These are phyloP conservation scores for Xylariaceae sp. DNA, from an alignment of 2,329 filamentous ascomycete species.

Conservation along the genomic window DNA sequence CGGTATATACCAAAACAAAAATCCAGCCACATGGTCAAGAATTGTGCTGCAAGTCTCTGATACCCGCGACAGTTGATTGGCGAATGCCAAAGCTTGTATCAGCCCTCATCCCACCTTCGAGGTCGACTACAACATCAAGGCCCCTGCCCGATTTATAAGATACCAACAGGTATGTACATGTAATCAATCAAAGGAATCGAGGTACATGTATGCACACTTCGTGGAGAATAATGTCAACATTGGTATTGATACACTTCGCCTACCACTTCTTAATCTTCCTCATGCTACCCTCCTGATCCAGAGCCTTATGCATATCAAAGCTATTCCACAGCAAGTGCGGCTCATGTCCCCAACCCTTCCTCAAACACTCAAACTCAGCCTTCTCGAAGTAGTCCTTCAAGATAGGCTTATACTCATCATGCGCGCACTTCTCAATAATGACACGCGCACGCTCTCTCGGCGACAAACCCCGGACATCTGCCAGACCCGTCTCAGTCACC, in stretches of 20 bases:
- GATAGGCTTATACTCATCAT: slow-evolving; percentile 82
- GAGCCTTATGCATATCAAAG: slow-evolving; percentile 86
- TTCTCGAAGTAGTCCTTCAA: slow-evolving; percentile 79
- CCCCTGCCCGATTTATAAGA: too few species aligned
- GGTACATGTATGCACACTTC: too few species aligned
- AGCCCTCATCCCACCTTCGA: too few species aligned
- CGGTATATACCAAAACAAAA: too few species aligned
- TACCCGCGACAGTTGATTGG: too few species aligned
- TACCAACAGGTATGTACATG: too few species aligned
- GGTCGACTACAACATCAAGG: too few species aligned
- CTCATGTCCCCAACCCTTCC: slow-evolving; percentile 86
- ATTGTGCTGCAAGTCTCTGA: too few species aligned
- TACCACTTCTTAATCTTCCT: slow-evolving; percentile 68
- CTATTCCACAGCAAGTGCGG: slow-evolving; percentile 82
- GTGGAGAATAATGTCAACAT: too few species aligned
- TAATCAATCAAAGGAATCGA: too few species aligned
- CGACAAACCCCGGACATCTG: slow-evolving; percentile 78
- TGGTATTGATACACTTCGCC: neutral
- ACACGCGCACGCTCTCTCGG: slow-evolving; percentile 78
- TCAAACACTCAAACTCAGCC: slow-evolving; percentile 81
- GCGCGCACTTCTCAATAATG: slow-evolving; percentile 83
- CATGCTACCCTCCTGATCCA: slow-evolving; percentile 84
- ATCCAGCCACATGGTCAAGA: too few species aligned
- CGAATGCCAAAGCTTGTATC: too few species aligned
- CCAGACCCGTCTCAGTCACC: slow-evolving; percentile 73